phyloP scores from a whole-genome alignment of 2,329 filamentous ascomycete species.

The Neophaeococcomyces aloes region DNA sequence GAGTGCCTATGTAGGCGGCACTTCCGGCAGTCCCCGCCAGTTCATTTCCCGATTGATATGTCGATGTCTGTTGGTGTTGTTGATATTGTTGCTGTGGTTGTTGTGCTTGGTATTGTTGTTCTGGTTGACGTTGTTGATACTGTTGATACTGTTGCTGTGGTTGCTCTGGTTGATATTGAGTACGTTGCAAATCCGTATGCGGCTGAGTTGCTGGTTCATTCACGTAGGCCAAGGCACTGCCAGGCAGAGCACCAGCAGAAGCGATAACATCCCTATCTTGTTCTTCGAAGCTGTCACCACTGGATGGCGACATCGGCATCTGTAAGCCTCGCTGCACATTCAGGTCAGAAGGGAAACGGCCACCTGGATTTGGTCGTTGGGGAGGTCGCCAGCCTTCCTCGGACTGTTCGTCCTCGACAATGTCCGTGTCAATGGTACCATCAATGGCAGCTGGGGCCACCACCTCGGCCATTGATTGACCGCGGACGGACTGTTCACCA shows the following conservation, averaged over 20 bases:
- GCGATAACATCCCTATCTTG: slow-evolving; percentile 45
- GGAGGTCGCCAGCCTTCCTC: slow-evolving; percentile 28
- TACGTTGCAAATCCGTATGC: slow-evolving; percentile 15
- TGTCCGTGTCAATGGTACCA: slow-evolving; percentile 24
- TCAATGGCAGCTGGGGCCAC: slow-evolving; percentile 28
- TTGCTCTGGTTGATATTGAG: slow-evolving; percentile 7
- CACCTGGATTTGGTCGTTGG: slow-evolving; percentile 76
- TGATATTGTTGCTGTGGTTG: background rate
- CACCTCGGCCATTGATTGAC: slow-evolving; percentile 26
- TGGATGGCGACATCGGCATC: slow-evolving; percentile 67
- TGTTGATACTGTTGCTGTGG: background rate
- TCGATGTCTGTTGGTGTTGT: slow-evolving; percentile 11
- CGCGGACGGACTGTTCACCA: slow-evolving; percentile 35
- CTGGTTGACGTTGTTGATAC: background rate
- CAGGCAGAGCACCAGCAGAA: slow-evolving; percentile 47
- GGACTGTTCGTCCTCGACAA: slow-evolving; percentile 21
- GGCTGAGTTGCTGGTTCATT: slow-evolving; percentile 4
- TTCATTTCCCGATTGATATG: slow-evolving; percentile 1
- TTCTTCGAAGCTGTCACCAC: slow-evolving; percentile 64
- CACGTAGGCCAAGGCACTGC: slow-evolving; percentile 29
- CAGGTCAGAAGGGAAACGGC: slow-evolving; percentile 91
- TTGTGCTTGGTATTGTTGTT: background rate
- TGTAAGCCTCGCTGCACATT: slow-evolving; percentile 79
- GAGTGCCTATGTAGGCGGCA: background rate
- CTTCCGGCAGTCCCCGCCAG: slow-evolving; percentile 7